These are phyloP conservation scores for Pythium scleroteichum DNA, from an alignment of 352 stramenopile genomes.

Conservation along the genomic window DNA sequence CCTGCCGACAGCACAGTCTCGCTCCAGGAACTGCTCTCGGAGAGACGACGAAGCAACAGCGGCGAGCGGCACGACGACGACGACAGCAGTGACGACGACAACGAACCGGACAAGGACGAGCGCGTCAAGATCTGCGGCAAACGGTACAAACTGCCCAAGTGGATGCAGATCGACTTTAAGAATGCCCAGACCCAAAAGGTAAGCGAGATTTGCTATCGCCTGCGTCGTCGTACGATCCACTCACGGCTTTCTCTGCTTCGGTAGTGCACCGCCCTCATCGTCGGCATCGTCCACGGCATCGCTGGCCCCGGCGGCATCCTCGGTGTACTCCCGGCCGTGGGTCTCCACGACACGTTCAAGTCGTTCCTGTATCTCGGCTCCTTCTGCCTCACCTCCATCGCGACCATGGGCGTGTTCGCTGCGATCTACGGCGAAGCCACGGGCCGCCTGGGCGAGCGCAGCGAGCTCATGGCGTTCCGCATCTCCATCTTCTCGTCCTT, in stretches of 20 bases:
- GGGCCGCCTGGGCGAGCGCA: conserved; percentile 63
- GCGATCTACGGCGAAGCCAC: conserved; percentile 81
- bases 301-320: conserved; percentile 79
- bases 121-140: conserved; percentile 41
- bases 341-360: conserved; percentile 81
- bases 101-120: conserved; percentile 27
- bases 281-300: conserved; percentile 91
- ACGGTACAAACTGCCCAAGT: conserved; percentile 24
- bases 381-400: conserved; percentile 88
- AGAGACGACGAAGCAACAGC: conserved; percentile 12
- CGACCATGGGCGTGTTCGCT: conserved; percentile 91
- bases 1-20: conserved; percentile 55
- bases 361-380: conserved; percentile 86
- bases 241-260: too few species aligned
- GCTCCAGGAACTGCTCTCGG: conserved; percentile 41
- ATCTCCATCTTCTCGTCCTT: conserved; percentile 84
- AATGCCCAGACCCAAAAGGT: conserved; percentile 81
- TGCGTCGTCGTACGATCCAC: too few species aligned
- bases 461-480: conserved; percentile 71
- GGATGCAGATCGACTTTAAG: conserved; percentile 60
- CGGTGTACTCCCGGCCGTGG: conserved; percentile 88
- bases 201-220: neutral
- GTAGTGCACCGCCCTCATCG: conserved; percentile 74
- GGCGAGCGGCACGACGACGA: conserved; percentile 24
- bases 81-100: conserved; percentile 12